Conservation (phyloP, 1,284 basidiomycete species). For the Exobasidium rhododendri region DNA sequence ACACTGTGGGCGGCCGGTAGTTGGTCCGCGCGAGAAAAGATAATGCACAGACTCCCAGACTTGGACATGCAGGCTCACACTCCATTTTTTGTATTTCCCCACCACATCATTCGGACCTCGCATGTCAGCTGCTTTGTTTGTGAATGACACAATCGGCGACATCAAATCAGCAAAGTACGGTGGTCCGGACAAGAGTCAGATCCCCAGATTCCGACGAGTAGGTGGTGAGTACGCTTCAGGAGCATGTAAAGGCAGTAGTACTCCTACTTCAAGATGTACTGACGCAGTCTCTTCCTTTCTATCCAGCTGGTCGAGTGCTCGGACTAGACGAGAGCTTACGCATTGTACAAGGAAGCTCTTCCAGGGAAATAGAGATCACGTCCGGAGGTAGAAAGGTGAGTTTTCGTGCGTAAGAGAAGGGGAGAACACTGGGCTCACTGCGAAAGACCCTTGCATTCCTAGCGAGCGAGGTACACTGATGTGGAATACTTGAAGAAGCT, state of each 20-base stretch:
- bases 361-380: not conserved
- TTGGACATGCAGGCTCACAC: not conserved
- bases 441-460: too few relatives aligned
- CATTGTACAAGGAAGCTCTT: not conserved
- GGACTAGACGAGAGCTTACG: not conserved
- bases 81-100: not conserved
- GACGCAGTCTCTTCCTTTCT: too few relatives aligned
- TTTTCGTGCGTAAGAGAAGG: not conserved
- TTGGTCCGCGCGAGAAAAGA: not conserved
- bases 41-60: not conserved
- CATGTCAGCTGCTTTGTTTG: not conserved
- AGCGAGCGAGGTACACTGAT: not conserved
- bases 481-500: not conserved
- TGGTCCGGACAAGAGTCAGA: not conserved
- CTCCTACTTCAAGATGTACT: too few relatives aligned
- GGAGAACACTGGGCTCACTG: not conserved
- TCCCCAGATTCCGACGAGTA: not conserved
- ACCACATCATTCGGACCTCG: not conserved
- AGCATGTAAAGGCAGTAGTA: not conserved
- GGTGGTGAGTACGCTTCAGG: conserved; percentile 1
- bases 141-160: conserved; percentile 1
- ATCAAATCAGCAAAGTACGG: not conserved
- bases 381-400: conserved; percentile 3
- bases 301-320: not conserved
- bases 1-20: too few relatives aligned